Evolutionary conservation across 257 asterid species (phyloP).

Genomic region (Plantago major): DNA sequence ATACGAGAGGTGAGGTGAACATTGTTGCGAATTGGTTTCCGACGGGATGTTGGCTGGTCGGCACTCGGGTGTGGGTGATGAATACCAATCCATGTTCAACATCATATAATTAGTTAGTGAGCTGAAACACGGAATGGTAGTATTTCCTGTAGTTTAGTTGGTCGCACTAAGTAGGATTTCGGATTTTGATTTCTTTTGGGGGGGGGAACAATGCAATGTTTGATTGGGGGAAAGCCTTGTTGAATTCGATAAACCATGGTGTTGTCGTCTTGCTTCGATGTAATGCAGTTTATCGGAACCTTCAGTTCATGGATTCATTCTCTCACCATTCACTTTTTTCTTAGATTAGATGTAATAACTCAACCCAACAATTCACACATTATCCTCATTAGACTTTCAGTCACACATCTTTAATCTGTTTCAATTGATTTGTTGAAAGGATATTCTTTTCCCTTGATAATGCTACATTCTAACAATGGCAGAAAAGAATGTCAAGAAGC

Average conservation of each 20-base stretch:
- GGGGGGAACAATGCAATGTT: neutral
- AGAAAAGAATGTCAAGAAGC: conserved; percentile 30
- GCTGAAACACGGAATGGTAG: neutral
- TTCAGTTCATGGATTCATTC: neutral
- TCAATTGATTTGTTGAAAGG: neutral
- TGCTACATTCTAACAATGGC: conserved; percentile 18
- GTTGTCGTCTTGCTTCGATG: neutral
- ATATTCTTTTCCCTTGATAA: conserved; percentile 7
- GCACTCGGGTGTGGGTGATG: too few relatives aligned
- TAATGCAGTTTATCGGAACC: neutral
- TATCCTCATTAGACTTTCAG: neutral
- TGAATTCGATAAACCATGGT: neutral
- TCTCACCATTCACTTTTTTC: neutral
- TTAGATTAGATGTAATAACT: neutral
- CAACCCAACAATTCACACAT: neutral
- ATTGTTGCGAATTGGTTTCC: too few relatives aligned
- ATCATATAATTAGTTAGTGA: neutral
- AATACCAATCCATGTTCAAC: neutral
- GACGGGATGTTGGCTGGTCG: too few relatives aligned
- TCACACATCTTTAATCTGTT: neutral
- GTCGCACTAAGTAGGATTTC: neutral
- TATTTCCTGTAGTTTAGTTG: neutral
- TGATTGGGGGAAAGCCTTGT: neutral
- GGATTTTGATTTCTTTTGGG: neutral
- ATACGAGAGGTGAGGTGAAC: too few relatives aligned